Evolutionary conservation across 768 basidiomycete species (phyloP), one percentile per base, ranked within the genome.

Genomic region (Podaxis sp.): DNA sequence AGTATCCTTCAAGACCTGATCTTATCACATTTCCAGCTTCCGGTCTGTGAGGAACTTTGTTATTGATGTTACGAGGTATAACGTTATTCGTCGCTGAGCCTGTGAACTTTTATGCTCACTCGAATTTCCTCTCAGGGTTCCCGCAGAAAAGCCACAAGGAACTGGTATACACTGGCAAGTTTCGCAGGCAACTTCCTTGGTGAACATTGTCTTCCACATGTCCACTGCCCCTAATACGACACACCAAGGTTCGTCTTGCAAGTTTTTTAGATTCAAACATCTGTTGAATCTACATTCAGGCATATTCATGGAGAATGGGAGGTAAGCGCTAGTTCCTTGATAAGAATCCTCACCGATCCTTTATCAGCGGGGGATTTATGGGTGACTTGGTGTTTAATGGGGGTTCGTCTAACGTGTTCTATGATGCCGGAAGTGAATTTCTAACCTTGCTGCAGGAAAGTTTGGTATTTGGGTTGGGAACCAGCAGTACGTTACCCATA

Each of bases 111-210:
- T 41, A 8, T 6, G 12, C 8, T 5, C 44, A 13, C 13, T 24
- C 40, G 26, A 40, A 13, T 38, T 17, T 37, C 20, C 11, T 20
- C 52, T 30, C 52, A 79, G 78, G 54, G 82, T 88, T 63, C 83
- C 87, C 38, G 75, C 87, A 2, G 70, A 76, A n/a, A 75, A 77
- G 13, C 72, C 78, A 2, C 75, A 82, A 66, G 89, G 84, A 49
- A 90, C 87, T 12, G 90, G 89, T 36, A 76, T 93, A 37, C 91
- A 93, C 68, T 93, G 91, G 91, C 91, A 93, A 75, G 87, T 92
- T 28, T 84, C 91, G 0, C 91, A 93, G 71, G 80, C 87, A 11
- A 93, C 91, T 0, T 89, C 88, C 0, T 73, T 93, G 53, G 79
- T 87, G 64, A 91, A 93, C 71, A 83, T 93, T 63, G 81, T 84